Evolutionary conservation across 441 rosid species (phyloP), one percentile per base, ranked within the genome.

Genomic region (Pelargonium myrrhifolium): DNA sequence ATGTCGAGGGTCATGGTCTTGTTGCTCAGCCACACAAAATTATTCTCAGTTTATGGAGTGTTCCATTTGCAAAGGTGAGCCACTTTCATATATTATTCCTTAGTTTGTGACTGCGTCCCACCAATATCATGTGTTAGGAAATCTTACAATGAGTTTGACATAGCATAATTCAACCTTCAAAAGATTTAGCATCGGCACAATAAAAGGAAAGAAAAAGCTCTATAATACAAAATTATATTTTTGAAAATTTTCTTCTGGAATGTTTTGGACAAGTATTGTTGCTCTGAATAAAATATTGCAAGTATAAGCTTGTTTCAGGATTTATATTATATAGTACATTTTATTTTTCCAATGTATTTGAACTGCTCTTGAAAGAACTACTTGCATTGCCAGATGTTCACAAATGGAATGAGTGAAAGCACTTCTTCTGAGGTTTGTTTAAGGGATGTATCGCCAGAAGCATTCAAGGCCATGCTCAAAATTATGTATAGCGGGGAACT

Each of bases 391-490:
- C 89, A 95, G 99, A 95, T 95, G 99, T 89, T 95, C 80, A 95
- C 99, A 45, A 95, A 95, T 76, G 96, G 97, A 74, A 95, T 95
- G 98, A 77, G 87, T 40, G 99, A 92, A 86, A 95, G 92, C 80
- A 82, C 67, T 62, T 85, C 92, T 14, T 71, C 89, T 2, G 87
- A 81, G 67, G 79, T 92, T 75, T 80, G 72, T 75, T 75, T 95
- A 62, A 80, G 83, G 37, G 98, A 95, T 76, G 88, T 86, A 65
- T 79, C 96, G 17, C 74, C 84, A 31, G 86, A 79, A 78, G 94
- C 92, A 64, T 86, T 92, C 76, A 83, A 81, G 67, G 79, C 86
- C 62, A 92, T 90, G 99, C 86, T 90, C 26, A 82, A 76, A 12
- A 90, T 87, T 84, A 89, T 95, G 97, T 95, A 92, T 69, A 74